Percentiles rank a stretch among this genome's conserved stretches.
Conservation (phyloP, 1,139 yeast genomes). For the Lodderomyces parapsilosis region DNA sequence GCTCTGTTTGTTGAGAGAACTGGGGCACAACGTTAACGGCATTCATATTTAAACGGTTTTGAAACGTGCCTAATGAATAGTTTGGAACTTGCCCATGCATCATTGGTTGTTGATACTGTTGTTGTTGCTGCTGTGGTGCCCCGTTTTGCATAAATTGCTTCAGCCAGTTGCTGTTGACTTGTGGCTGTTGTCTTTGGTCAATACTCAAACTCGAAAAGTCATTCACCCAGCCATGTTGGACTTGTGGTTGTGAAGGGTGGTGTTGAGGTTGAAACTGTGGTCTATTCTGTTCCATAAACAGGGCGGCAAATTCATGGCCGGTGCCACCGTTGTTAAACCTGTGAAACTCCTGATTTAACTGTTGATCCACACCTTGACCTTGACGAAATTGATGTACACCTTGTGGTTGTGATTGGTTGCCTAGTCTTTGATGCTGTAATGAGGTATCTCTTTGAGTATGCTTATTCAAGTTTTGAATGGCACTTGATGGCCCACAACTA, state of each 20-base stretch:
- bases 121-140: constrained; percentile 11
- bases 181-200: constrained; percentile 11
- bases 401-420: constrained; percentile 11
- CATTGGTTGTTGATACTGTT: constrained; percentile 11
- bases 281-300: constrained; percentile 19
- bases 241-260: constrained; percentile 15
- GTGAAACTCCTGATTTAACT: constrained; percentile 36
- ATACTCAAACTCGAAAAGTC: constrained; percentile 32
- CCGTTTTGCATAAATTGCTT: constrained; percentile 25
- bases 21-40: constrained; percentile 10
- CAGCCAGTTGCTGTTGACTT: constrained; percentile 26
- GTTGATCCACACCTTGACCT: constrained; percentile 22
- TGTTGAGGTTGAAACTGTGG: constrained; percentile 11
- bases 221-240: constrained; percentile 27
- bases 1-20: constrained; percentile 23
- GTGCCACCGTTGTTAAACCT: constrained; percentile 21
- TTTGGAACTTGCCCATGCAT: constrained; percentile 9
- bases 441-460: constrained; percentile 35
- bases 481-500: constrained; percentile 39
- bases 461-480: constrained; percentile 31
- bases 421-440: constrained; percentile 27
- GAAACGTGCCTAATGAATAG: constrained; percentile 10
- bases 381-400: constrained; percentile 14
- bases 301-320: constrained; percentile 20
- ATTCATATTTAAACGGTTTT: constrained; percentile 10